These are phyloP conservation scores for Petunia hybrid DNA, from an alignment of 305 asterid species.

Conservation along the genomic window DNA sequence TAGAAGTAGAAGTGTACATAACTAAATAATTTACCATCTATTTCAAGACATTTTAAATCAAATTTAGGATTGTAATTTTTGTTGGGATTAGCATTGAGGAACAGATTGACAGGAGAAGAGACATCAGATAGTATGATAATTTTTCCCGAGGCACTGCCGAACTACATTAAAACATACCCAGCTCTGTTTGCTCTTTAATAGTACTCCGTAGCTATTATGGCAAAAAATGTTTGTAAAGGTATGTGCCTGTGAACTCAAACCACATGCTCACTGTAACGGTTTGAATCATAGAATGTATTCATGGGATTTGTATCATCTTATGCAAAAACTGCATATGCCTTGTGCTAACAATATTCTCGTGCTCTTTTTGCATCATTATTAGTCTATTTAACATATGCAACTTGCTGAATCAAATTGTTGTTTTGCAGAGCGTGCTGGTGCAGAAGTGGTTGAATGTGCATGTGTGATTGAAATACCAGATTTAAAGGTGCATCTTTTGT, in stretches of 20 bases:
- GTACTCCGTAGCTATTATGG: background rate
- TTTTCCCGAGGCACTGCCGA: background rate
- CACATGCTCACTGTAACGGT: background rate
- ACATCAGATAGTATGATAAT: background rate
- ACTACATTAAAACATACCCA: constrained; percentile 25
- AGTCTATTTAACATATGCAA: background rate
- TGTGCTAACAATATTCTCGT: background rate
- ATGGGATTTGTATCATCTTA: background rate
- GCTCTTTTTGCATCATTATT: background rate
- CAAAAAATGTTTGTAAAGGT: background rate
- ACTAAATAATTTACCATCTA: background rate
- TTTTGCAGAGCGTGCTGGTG: constrained; percentile 69
- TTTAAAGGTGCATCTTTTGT: constrained; percentile 52
- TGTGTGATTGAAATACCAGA: constrained; percentile 83
- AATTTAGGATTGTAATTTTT: constrained; percentile 6
- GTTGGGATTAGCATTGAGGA: background rate
- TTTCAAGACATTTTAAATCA: background rate
- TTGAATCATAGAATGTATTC: background rate
- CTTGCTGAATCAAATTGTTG: constrained; percentile 36
- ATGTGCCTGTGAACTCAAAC: background rate
- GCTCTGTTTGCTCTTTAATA: constrained; percentile 10
- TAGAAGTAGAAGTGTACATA: background rate
- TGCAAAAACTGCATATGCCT: background rate
- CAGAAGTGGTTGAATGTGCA: constrained; percentile 85
- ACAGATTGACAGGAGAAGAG: background rate